Base-by-base conservation (phyloP, 371 early-diverging fungal species). In the Apophysomyces variabilis region DNA sequence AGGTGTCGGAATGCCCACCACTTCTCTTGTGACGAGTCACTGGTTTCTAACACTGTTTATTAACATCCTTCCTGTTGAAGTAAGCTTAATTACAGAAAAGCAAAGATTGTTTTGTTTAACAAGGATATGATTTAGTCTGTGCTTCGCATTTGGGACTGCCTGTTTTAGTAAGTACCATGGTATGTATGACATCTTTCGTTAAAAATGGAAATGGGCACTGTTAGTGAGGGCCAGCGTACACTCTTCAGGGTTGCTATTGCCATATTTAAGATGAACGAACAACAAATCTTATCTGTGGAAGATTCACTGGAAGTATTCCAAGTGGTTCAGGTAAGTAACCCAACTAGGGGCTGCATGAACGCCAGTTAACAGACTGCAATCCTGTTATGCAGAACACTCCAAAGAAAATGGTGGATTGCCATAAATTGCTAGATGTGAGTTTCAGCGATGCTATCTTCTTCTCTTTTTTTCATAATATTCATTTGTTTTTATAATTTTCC, bases 81-180 rank as follows among this genome's bases (percentile, higher is more conserved):
- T 85, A 80, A 75, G 50, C n/a, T 26, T 14, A n/a, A 16, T 35
- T 8, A 64, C 14, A n/a, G 38, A 57, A 26, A 61, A 39, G 13
- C 37, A 50, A 56, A 26, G 32, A 26, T 26, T 3, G 32, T 26
- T 64, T 68, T 44, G n/a, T 62, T 38, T 44, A 18, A 36, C 7
- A 38, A 38, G 41, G 56, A 50, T 57, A 2, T 21, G 32, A 8
- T 50, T 13, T 74, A 87, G 85, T 87, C 91, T 36, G 89, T 90
- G 7, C 77, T 93, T 5, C 85, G 94, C 35, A 89, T 93, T 7
- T 94, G 95, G 93, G 95, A 94, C 85, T 88, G 89, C 64, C 87
- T 93, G 57, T 90, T 90, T 68, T 92, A 90, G 86, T 86, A 84
- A 76, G 71, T 63, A 41, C 5, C 36, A 44, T 47, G 43, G 35